A percentile compares a stretch with the other conserved stretches of the same genome.
phyloP scores from a whole-genome alignment of 2,329 filamentous ascomycete species.

The Claviceps pazoutovae region DNA sequence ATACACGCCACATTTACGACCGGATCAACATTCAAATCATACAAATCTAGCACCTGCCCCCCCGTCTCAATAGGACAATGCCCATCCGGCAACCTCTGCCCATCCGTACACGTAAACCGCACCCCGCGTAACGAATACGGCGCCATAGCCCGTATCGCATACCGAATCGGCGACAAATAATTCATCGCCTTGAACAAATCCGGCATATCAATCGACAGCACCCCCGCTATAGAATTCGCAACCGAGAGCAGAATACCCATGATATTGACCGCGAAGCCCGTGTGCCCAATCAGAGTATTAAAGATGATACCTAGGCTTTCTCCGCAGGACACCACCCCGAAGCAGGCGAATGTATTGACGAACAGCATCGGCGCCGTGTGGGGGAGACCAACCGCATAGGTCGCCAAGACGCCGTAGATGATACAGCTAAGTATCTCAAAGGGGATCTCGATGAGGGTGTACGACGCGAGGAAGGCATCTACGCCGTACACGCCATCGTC shows the following conservation, averaged over 20 bases:
- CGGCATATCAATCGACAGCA: constrained; percentile 59
- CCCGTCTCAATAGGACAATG: constrained; percentile 52
- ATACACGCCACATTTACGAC: constrained; percentile 48
- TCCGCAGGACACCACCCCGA: constrained; percentile 60
- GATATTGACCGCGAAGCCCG: constrained; percentile 62
- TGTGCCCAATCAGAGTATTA: constrained; percentile 61
- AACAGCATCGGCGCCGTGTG: constrained; percentile 52
- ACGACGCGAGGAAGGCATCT: constrained; percentile 57
- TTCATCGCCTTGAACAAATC: constrained; percentile 53
- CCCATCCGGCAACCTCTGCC: constrained; percentile 45
- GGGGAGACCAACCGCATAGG: constrained; percentile 51
- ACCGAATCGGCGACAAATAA: constrained; percentile 58
- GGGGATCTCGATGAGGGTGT: constrained; percentile 56
- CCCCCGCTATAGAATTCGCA: constrained; percentile 55
- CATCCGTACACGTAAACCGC: constrained; percentile 47
- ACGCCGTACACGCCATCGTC: constrained; percentile 59
- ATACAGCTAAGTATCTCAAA: constrained; percentile 55
- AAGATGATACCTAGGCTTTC: constrained; percentile 69
- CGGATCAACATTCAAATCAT: constrained; percentile 49
- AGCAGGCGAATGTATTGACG: constrained; percentile 52
- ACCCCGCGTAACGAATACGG: constrained; percentile 49
- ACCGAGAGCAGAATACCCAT: constrained; percentile 57
- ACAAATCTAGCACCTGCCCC: constrained; percentile 51
- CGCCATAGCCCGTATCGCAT: constrained; percentile 51
- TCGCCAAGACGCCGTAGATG: constrained; percentile 49